Base-by-base conservation (phyloP, 106 monocot genomes). In the Dendrobium officinale region DNA sequence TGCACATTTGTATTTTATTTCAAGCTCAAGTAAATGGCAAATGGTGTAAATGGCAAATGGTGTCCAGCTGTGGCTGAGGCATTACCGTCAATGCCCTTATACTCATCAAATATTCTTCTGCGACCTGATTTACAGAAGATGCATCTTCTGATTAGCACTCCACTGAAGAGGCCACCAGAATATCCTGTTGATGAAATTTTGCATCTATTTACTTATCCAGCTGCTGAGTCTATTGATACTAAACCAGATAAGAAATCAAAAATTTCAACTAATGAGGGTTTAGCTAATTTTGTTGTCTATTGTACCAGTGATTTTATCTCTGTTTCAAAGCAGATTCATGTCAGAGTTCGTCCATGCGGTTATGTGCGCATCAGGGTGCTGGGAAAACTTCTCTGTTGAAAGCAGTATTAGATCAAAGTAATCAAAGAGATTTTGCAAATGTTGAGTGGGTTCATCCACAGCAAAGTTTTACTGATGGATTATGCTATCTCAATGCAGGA, bases 291-390 rank as follows among this genome's bases (percentile, higher is more conserved):
- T 84, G 55, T 84, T 24, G 79, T 94, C 58, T 92, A 90, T 58
- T 92, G 96, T 76, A 94, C 94, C 41, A 94, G 85, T 82, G 94
- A 97, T 86, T 97, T 97, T 86, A 75, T 83, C 75, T 94, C 92
- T 11, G 85, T 91, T 44, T 85, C 83, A 18, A 94, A 97, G 86
- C 84, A 92, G 79, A 94, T 97, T 40, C 78, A 89, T 82, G 74
- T 92, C 11, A 88, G 96, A 88, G 84, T 86, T 4, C 90, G 96
- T 6, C 84, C 89, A 44, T 94, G 45, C 85, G 75, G 22, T 82
- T 97, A 26, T 85, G 94, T 89, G 92, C 94, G 22, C 79, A 92
- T 44, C 79, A 97, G 97, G 94, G 92, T 80, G 78, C 97, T 75
- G 97, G 97, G 97, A 97, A 94, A 81, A 94, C 92, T 16, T 90